Evolutionary conservation across 1,139 yeast species (phyloP), one percentile per base, ranked within the genome.

Genomic region (Pichiaceae sp.): DNA sequence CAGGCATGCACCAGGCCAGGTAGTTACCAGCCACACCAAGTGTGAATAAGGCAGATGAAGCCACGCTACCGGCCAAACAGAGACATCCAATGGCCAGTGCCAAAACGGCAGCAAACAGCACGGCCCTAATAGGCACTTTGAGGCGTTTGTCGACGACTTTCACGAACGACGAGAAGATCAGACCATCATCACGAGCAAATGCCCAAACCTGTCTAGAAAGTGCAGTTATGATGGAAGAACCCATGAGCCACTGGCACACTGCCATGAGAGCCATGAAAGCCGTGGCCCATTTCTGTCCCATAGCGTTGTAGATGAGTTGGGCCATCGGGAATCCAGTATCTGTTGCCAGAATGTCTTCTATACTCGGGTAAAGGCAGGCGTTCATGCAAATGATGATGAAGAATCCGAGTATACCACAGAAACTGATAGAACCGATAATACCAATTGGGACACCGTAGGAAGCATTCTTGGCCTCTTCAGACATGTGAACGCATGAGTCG

Each of bases 371-470:
- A 48, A 78, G 68, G 50, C 80, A 71, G 18, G 81, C 79, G 31
- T 70, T 68, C 33, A 75, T 60, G 29, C 72, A 72, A 36, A 78
- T 68, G 47, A 71, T 62, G 43, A 80, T 69, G 32, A 70, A 56
- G 60, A 75, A 78, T 3, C 89, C 91, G 5, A 81, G 42, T 18
- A 72, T 42, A 63, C 76, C 71, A 53, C 89, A 78, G 32, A 67
- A 68, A n/a, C 68, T 50, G 41, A 79, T 77, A 15, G 80, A 71
- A 19, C 70, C 62, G 29, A 73, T 59, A 36, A 76, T 79, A 28
- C 86, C 89, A 30, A 71, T 59, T 4, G 89, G 86, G n/a, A 79
- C 80, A n/a, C 84, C 75, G 37, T 64, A 66, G 26, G 78, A 66
- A 3, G 87, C 85, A 49, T 78, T 71, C 33, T 65, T 64, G 17